A percentile compares a stretch with the other conserved stretches of the same genome.
phyloP scores from a whole-genome alignment of 2,329 filamentous ascomycete genomes.

The Aspergillus floridensis region DNA sequence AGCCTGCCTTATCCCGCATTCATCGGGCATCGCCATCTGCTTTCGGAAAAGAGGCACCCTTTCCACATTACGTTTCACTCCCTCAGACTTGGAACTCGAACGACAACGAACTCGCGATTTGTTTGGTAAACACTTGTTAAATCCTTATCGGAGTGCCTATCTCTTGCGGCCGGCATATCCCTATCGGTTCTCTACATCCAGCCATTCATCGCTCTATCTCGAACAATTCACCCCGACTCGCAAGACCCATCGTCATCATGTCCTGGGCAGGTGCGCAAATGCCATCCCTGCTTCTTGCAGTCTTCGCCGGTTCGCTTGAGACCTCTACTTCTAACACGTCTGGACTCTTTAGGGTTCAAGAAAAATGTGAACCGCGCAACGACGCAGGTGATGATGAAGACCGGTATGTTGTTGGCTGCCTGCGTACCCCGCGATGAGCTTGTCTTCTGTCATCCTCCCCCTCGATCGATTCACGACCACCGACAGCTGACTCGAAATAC shows the following conservation, averaged over 20 bases:
- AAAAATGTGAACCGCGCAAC: slow-evolving; percentile 98
- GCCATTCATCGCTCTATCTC: background rate
- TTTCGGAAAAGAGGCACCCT: background rate
- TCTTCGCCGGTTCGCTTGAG: background rate
- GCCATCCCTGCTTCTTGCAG: background rate
- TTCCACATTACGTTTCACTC: too few species aligned
- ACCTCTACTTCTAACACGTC: slow-evolving; percentile 4
- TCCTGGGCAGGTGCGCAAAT: slow-evolving; percentile 64
- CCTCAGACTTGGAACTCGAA: too few species aligned
- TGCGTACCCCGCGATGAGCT: slow-evolving; percentile 16
- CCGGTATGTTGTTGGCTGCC: slow-evolving; percentile 54
- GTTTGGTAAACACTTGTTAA: background rate
- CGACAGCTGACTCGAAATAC: slow-evolving; percentile 2
- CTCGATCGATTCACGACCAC: background rate
- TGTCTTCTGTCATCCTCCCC: background rate
- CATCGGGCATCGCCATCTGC: slow-evolving; percentile 15
- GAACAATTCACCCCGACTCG: background rate
- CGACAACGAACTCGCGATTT: background rate
- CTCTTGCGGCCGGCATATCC: background rate
- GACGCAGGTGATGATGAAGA: slow-evolving; percentile 99
- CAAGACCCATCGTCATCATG: slow-evolving; percentile 49
- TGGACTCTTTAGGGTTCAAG: slow-evolving; percentile 67
- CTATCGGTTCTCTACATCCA: background rate
- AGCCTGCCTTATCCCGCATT: slow-evolving; percentile 9
- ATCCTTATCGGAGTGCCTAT: background rate